phyloP scores from a whole-genome alignment of 176 grass and related monocot species.

The Pontederia paniculata region DNA sequence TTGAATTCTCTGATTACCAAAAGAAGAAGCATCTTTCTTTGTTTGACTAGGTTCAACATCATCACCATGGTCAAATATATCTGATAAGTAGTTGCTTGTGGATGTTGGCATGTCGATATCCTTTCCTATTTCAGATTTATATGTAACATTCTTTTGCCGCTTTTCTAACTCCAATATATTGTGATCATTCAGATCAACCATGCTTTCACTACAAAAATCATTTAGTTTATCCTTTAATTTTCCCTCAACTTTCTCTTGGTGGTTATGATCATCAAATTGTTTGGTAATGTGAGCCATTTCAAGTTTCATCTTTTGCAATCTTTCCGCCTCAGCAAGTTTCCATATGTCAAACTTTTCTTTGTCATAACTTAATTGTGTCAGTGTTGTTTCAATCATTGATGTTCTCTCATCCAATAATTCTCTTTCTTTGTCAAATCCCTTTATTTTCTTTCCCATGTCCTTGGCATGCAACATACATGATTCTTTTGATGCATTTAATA shows the following conservation, averaged over 20 bases:
- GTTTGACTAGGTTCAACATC: no score
- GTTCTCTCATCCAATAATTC: constrained; percentile 1
- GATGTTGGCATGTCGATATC: no score
- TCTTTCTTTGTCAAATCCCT: neutral
- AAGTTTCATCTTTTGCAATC: neutral
- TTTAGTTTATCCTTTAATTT: neutral
- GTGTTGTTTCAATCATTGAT: neutral
- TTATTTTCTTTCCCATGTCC: neutral
- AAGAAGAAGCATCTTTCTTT: no score
- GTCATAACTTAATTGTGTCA: neutral
- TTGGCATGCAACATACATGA: neutral
- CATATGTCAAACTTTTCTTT: neutral
- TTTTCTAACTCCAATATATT: neutral
- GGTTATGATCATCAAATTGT: neutral
- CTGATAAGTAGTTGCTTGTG: no score
- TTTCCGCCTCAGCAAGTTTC: neutral
- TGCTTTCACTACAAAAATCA: neutral
- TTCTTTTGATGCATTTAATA: constrained; percentile 2
- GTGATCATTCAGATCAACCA: neutral
- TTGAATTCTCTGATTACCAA: no score
- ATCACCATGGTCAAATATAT: no score
- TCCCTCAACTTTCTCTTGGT: neutral
- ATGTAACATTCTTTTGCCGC: neutral
- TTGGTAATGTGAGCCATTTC: neutral
- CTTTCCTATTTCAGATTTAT: neutral